Base-by-base conservation (phyloP, 768 basidiomycete genomes). In the Chalciporus pseudorubinellus region DNA sequence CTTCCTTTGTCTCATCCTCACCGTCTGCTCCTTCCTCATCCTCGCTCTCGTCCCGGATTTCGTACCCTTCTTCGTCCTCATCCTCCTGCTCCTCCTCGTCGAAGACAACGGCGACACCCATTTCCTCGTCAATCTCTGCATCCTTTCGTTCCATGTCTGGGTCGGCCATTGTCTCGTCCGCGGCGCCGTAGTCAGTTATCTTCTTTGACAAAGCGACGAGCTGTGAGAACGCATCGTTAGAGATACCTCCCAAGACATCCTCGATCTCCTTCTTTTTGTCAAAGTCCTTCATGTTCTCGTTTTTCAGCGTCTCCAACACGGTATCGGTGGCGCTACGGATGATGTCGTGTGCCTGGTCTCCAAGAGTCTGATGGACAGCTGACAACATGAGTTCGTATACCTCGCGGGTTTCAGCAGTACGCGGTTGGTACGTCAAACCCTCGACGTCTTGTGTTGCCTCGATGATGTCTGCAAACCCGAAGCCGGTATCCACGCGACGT, bases 51-150 rank as follows among this genome's bases (percentile, higher is more conserved):
- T 93, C 89, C 10, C 81, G 78, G 47, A 98, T 81, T 66, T 97
- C 95, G 58, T 77, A 98, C 1, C 85, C 89, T 57, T 90, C 91
- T 1, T 90, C 92, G 18, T 95, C 92, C 2, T 95, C 93, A 4
- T 90, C 92, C 20, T 97, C 94, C 61, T 92, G 85, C 57, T 97
- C 95, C 52, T 98, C 97, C 63, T 98, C 95, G 58, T 98, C 95
- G 52, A 98, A 98, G 6, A 98, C 87, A 8, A 99, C 95, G 0
- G 95, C 95, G 1, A 99, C 95, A n/a, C 95, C 95, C 39, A 90
- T 84, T 60, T 95, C 94, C 52, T 94, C 94, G 57, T 98, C 95
- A 60, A 98, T 93, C 69, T 89, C 92, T 3, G 84, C 90, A 51
- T 90, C 91, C 68, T 87, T 85, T 42, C 79, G 75, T 65, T 91